Evolutionary conservation across 2,329 filamentous ascomycete species (phyloP).

Genomic region (Emmonsiellopsis sp.): DNA sequence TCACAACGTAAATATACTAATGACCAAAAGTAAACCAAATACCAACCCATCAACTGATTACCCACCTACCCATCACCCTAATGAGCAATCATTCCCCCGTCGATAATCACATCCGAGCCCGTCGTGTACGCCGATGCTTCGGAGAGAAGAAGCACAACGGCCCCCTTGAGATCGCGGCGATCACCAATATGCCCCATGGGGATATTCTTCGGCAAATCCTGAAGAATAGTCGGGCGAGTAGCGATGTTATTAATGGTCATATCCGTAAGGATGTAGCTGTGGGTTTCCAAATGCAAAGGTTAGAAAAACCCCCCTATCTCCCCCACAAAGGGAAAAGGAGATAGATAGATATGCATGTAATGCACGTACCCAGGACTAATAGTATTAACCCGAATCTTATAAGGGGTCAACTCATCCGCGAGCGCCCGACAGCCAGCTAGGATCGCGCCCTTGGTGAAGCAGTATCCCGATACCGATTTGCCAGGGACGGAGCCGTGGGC

Average conservation of each 20-base stretch:
- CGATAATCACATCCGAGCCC: not conserved
- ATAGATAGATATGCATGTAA: not conserved
- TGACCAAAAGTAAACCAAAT: not conserved
- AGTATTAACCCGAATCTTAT: conserved; percentile 30
- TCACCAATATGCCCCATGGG: not conserved
- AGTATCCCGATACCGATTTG: conserved; percentile 34
- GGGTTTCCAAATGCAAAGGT: not conserved
- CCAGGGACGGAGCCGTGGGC: conserved; percentile 28
- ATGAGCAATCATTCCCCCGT: not conserved
- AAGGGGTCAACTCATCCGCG: conserved; percentile 29
- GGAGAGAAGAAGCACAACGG: not conserved
- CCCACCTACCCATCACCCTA: not conserved
- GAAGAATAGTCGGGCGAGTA: not conserved
- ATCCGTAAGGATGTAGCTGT: not conserved
- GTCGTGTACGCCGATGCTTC: not conserved
- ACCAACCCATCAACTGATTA: not conserved
- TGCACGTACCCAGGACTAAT: not conserved
- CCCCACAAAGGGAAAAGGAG: not conserved
- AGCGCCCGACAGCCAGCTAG: conserved; percentile 20
- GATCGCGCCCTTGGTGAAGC: conserved; percentile 36
- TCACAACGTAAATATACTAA: not conserved
- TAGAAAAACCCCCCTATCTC: not conserved
- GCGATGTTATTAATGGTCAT: not conserved
- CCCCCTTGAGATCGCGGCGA: not conserved
- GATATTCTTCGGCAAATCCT: not conserved